These are phyloP conservation scores for Aspergillus thermomutatus DNA, from an alignment of 2,329 filamentous ascomycete species.

Conservation along the genomic window DNA sequence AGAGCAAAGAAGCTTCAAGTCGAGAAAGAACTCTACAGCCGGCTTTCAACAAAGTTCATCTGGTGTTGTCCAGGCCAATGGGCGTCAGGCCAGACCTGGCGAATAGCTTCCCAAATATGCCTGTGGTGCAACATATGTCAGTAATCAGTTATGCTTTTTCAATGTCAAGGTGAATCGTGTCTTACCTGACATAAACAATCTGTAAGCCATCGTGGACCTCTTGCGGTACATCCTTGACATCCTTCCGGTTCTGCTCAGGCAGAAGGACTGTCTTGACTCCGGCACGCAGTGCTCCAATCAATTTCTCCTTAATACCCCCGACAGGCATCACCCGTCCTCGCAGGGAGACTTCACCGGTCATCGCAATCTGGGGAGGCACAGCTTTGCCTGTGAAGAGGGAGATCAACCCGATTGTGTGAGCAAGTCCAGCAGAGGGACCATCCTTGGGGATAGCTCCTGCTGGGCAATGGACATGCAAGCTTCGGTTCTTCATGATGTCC, in stretches of 20 bases:
- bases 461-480: conserved; percentile 94
- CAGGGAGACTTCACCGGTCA: conserved; percentile 81
- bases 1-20: conserved; percentile 1
- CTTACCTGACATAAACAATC: conserved; percentile 85
- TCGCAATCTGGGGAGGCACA: conserved; percentile 88
- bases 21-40: conserved; percentile 56
- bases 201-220: conserved; percentile 85
- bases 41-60: conserved; percentile 70
- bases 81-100: conserved; percentile 84
- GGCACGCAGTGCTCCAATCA: conserved; percentile 88
- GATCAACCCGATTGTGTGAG: conserved; percentile 89
- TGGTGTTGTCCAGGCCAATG: conserved; percentile 75
- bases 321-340: conserved; percentile 89
- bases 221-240: conserved; percentile 82
- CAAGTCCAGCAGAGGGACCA: conserved; percentile 76
- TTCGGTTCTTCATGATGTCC: conserved; percentile 94
- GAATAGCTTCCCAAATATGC: conserved; percentile 92
- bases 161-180: conserved; percentile 11
- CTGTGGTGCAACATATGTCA: conserved; percentile 43
- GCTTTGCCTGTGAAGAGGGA: conserved; percentile 81
- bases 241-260: conserved; percentile 85
- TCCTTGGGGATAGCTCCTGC: conserved; percentile 95
- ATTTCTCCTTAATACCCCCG: conserved; percentile 97
- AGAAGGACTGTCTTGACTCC: conserved; percentile 93
- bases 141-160: conserved; percentile 3